These are phyloP conservation scores for Xylaria arbuscula DNA, from an alignment of 2,329 filamentous ascomycete species.

Conservation along the genomic window DNA sequence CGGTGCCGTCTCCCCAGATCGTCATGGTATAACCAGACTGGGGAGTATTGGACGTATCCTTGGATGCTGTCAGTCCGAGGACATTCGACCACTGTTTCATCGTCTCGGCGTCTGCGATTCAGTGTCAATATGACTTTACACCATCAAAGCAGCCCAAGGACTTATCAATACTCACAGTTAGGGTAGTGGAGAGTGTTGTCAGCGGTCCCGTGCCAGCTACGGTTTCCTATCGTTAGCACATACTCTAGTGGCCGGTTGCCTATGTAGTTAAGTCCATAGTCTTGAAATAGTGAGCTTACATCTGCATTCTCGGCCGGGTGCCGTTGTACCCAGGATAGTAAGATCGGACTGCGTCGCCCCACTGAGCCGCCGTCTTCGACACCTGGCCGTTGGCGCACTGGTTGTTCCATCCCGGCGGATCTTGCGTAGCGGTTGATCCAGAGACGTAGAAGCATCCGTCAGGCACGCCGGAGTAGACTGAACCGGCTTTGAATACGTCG, in stretches of 20 bases:
- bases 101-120: constrained; percentile 50
- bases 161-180: constrained; percentile 48
- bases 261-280: not conserved
- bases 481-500: constrained; percentile 59
- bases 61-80: constrained; percentile 51
- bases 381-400: constrained; percentile 64
- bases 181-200: constrained; percentile 54
- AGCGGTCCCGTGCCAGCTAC: constrained; percentile 58
- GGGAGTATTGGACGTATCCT: constrained; percentile 49
- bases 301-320: constrained; percentile 54
- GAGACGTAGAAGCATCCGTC: constrained; percentile 50
- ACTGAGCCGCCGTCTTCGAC: constrained; percentile 54
- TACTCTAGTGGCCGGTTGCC: not conserved
- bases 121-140: constrained; percentile 29
- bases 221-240: constrained; percentile 14
- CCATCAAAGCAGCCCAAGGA: not conserved
- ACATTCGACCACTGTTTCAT: constrained; percentile 62
- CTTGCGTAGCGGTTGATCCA: constrained; percentile 54
- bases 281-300: constrained; percentile 42
- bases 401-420: constrained; percentile 62
- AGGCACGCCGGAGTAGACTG: constrained; percentile 59
- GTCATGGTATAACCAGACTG: constrained; percentile 53
- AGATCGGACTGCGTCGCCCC: constrained; percentile 55
- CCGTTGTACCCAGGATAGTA: constrained; percentile 65
- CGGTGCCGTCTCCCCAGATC: constrained; percentile 51